Conservation (phyloP, 2,329 filamentous ascomycete species). For the Salinomyces thailandicus region DNA sequence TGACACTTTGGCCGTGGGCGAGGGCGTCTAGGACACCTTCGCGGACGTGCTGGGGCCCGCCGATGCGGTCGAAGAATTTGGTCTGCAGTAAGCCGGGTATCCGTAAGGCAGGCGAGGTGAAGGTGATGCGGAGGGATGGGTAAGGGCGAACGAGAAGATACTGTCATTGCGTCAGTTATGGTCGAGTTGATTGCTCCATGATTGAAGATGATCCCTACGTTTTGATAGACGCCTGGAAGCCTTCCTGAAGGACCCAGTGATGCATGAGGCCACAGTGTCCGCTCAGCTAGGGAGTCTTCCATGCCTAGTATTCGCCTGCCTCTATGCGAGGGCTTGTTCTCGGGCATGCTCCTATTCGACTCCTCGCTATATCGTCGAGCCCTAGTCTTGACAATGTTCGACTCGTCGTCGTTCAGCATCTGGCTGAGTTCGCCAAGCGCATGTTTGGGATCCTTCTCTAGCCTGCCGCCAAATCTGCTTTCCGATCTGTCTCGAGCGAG, state of each 20-base stretch:
- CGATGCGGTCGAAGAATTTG: conserved; percentile 34
- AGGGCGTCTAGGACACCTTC: conserved; percentile 32
- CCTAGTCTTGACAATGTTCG: conserved; percentile 21
- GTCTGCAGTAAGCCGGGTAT: conserved; percentile 53
- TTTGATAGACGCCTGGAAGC: conserved; percentile 30
- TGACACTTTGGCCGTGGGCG: conserved; percentile 29
- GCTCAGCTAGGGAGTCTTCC: conserved; percentile 19
- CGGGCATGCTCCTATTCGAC: conserved; percentile 1
- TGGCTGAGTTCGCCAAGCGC: conserved; percentile 22
- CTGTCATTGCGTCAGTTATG: conserved; percentile 20
- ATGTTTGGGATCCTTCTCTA: conserved; percentile 15
- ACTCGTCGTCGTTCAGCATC: conserved; percentile 24
- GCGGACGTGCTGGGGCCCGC: conserved; percentile 28
- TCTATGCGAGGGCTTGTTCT: conserved; percentile 2
- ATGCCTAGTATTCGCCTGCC: conserved; percentile 21
- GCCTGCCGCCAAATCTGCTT: conserved; percentile 15
- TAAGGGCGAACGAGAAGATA: conserved; percentile 57
- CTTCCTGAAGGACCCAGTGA: conserved; percentile 25
- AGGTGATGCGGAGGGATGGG: conserved; percentile 56
- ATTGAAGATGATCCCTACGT: conserved; percentile 16
- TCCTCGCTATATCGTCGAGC: conserved; percentile 10
- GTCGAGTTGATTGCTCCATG: too few species aligned
- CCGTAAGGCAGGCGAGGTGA: conserved; percentile 57
- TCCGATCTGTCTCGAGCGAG: conserved; percentile 23
- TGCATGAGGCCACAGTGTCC: conserved; percentile 21